Percentiles rank a stretch among this genome's conserved stretches.
These are phyloP conservation scores for Aspergillus fijiensis DNA, from an alignment of 2,329 filamentous ascomycete species.

Conservation along the genomic window DNA sequence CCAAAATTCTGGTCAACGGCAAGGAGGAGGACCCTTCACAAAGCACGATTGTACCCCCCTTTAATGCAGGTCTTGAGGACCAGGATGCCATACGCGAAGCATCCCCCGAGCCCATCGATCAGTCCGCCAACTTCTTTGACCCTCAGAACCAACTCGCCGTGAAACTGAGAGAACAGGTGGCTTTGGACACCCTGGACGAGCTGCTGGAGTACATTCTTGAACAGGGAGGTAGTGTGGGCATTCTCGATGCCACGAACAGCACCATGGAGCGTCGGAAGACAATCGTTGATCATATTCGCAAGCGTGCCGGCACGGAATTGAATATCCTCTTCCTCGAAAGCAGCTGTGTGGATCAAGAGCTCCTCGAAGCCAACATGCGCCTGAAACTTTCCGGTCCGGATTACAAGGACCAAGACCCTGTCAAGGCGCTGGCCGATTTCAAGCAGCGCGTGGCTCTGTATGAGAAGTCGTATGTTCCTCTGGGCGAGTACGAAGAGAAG, in stretches of 20 bases:
- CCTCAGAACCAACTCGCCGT: conserved; percentile 80
- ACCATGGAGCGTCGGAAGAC: conserved; percentile 81
- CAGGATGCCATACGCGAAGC: conserved; percentile 26
- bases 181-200: conserved; percentile 88
- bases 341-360: conserved; percentile 78
- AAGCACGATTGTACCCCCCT: conserved; percentile 28
- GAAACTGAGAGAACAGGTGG: conserved; percentile 83
- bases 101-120: conserved; percentile 65
- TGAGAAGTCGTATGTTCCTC: conserved; percentile 86
- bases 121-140: conserved; percentile 92
- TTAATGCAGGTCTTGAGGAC: conserved; percentile 23
- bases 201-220: conserved; percentile 83
- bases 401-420: conserved; percentile 90
- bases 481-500: conserved; percentile 87
- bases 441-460: conserved; percentile 89
- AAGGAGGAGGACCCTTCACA: conserved; percentile 40
- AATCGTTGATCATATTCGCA: conserved; percentile 78
- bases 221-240: conserved; percentile 83
- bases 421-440: conserved; percentile 83
- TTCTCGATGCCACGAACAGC: conserved; percentile 96
- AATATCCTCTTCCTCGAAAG: conserved; percentile 95
- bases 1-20: conserved; percentile 61
- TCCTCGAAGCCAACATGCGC: conserved; percentile 95
- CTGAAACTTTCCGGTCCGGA: conserved; percentile 93
- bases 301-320: conserved; percentile 76